Conservation (phyloP, 208 protist species). For the Naegleria gruberi region DNA sequence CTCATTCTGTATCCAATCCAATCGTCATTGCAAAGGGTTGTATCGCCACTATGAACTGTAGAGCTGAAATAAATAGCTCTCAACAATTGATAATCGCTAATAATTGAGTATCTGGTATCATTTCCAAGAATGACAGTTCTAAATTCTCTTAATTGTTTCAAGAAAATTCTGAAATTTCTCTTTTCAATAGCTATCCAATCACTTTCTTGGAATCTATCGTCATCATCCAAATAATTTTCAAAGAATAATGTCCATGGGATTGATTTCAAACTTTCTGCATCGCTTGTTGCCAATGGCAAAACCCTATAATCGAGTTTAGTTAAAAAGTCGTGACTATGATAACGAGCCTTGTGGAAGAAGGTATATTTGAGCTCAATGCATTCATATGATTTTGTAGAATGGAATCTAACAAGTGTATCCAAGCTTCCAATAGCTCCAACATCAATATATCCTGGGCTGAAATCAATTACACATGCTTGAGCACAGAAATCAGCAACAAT, state of each 20-base stretch:
- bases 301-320: not conserved
- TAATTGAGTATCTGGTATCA: not conserved
- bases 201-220: not conserved
- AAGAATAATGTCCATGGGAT: not conserved
- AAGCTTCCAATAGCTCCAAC: not conserved
- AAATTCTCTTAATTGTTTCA: not conserved
- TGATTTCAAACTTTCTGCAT: not conserved
- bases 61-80: not conserved
- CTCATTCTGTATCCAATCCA: not conserved
- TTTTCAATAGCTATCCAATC: not conserved
- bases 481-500: not conserved
- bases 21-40: not conserved
- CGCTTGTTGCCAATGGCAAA: not conserved
- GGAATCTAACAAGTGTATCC: not conserved
- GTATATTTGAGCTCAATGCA: not conserved
- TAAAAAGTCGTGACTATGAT: not conserved
- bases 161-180: not conserved
- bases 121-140: not conserved
- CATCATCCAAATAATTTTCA: not conserved
- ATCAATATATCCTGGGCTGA: not conserved
- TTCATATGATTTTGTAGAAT: not conserved
- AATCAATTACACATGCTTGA: not conserved
- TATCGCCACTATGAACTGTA: not conserved
- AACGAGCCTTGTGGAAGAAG: not conserved
- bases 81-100: not conserved